Evolutionary conservation across 208 protist genomes (phyloP).

Genomic region (Acanthamoeba castellanii): DNA sequence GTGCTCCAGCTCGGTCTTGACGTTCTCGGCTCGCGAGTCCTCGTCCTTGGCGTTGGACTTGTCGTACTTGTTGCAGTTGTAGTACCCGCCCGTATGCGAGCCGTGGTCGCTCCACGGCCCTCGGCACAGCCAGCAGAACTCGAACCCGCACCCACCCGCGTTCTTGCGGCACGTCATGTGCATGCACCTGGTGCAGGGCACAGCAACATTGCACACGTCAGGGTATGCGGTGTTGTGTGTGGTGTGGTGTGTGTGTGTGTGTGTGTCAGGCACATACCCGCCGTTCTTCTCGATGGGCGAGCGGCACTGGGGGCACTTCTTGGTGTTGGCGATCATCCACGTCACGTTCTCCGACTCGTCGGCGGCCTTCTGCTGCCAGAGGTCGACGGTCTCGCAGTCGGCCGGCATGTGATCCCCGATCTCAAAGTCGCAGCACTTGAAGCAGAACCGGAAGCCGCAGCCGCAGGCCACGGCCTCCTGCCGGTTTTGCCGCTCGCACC

Average conservation of each 20-base stretch:
- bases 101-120: slow-evolving; percentile 85
- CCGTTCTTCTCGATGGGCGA: slow-evolving; percentile 93
- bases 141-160: slow-evolving; percentile 84
- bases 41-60: slow-evolving; percentile 81
- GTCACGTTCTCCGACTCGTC: slow-evolving; percentile 87
- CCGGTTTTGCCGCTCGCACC: slow-evolving; percentile 80
- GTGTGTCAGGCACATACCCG: slow-evolving; percentile 79
- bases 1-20: slow-evolving; percentile 73
- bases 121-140: slow-evolving; percentile 84
- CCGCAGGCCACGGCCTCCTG: slow-evolving; percentile 80
- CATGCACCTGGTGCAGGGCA: slow-evolving; percentile 86
- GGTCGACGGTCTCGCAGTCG: slow-evolving; percentile 76
- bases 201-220: background rate
- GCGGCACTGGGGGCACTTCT: slow-evolving; percentile 90
- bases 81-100: slow-evolving; percentile 86
- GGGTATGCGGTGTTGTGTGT: too few species aligned
- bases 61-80: slow-evolving; percentile 87
- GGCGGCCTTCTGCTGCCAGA: slow-evolving; percentile 86
- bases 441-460: slow-evolving; percentile 87
- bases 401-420: slow-evolving; percentile 77
- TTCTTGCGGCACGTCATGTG: slow-evolving; percentile 93
- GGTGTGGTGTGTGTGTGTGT: too few species aligned
- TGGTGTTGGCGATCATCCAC: slow-evolving; percentile 89
- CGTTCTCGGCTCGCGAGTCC: slow-evolving; percentile 81
- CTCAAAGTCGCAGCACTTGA: slow-evolving; percentile 67